Conservation (phyloP, 495 filamentous ascomycete species). For the Hyaloscypha finlandica region DNA sequence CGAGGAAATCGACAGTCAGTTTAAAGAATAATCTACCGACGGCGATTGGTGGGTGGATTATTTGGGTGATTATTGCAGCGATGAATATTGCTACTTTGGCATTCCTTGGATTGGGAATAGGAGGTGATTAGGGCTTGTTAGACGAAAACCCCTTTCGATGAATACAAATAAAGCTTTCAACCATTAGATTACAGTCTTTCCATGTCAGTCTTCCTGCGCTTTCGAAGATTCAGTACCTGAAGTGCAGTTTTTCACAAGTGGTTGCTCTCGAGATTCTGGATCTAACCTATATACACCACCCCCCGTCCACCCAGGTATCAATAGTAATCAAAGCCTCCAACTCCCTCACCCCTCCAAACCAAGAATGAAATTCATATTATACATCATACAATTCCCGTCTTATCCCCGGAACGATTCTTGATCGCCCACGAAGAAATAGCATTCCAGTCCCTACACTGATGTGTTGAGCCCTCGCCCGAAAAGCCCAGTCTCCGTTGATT, state of each 20-base stretch:
- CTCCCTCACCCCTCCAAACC: neutral
- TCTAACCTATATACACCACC: neutral
- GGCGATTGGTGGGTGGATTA: constrained; percentile 13
- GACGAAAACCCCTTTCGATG: neutral
- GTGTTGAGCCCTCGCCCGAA: constrained; percentile 32
- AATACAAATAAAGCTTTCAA: neutral
- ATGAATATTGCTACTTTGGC: constrained; percentile 23
- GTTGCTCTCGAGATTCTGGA: neutral
- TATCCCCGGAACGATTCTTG: constrained; percentile 28
- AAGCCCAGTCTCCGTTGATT: constrained; percentile 30
- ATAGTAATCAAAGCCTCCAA: neutral
- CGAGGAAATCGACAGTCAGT: neutral
- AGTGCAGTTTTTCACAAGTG: no score
- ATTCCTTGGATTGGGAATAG: constrained; percentile 19
- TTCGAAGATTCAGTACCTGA: no score
- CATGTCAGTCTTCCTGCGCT: no score
- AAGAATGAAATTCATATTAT: neutral
- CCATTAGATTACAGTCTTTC: neutral
- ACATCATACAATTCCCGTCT: constrained; percentile 21
- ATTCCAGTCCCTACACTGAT: constrained; percentile 36
- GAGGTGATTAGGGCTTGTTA: neutral
- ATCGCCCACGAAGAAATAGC: constrained; percentile 30
- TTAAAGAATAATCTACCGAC: constrained; percentile 13
- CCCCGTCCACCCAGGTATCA: neutral
- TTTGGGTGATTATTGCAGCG: constrained; percentile 19